Evolutionary conservation across 306 rosid genomes (phyloP), one percentile per base, ranked within the genome.

Genomic region (Rubus idaeus): DNA sequence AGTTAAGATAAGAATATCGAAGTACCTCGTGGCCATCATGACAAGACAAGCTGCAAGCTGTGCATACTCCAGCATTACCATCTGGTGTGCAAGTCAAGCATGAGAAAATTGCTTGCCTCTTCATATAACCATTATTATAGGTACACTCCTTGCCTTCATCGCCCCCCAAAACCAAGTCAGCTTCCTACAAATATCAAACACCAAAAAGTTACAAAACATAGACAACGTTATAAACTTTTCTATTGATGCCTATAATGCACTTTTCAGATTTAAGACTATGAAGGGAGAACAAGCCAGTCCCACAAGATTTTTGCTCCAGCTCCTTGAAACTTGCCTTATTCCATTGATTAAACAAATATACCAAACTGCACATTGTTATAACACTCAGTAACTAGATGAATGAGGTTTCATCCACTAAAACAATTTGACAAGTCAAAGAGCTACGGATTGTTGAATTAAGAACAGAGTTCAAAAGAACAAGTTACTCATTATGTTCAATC

Each of bases 101-200:
- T 46, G 99, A 96, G 84, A 96, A 96, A 82, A 96, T 84, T 56
- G 99, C 99, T 78, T 96, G 99, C 82, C 98, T 90, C 86, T 91
- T 96, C 98, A 96, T 85, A 82, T 96, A 92, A 52, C 99, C 97
- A 66, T 86, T 92, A 75, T 57, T 86, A 70, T 92, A 92, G 82
- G 99, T 96, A 83, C 99, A 96, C 79, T 92, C 99, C 83, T 91
- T 91, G 73, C 99, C 99, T 79, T 92, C 98, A 68, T 96, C 99
- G 4, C 99, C 98, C 45, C 99, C 99, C 84, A 96, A 82, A 87
- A 96, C 90, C 70, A 96, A 86, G 86, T 96, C 99, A 52, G 90
- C 99, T 87, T 87, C 98, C 99, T 96, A 35, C 12, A 55, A 26
- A 26, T 7, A 76, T 47, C 66, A 80, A 84, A 65, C 70, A 77